Percentiles rank a stretch among this genome's conserved stretches.
Conservation (phyloP, 139 green algal species). For the Coelastrella sp. region DNA sequence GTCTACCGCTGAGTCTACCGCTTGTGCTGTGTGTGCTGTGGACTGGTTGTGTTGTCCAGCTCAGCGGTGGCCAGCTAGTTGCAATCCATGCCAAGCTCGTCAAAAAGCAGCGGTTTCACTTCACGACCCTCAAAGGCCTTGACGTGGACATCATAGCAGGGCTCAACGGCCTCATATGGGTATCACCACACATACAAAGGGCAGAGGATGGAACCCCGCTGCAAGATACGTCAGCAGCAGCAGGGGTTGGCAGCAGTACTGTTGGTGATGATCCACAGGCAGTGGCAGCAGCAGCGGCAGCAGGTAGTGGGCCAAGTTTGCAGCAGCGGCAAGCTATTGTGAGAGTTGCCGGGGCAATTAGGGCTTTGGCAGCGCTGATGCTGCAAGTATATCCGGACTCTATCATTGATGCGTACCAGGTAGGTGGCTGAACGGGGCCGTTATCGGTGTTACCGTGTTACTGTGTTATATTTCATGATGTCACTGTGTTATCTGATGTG, state of each 20-base stretch:
- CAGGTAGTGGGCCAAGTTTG: neutral
- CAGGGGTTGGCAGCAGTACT: neutral
- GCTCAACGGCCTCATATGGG: conserved; percentile 89
- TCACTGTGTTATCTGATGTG: no score
- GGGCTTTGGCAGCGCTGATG: conserved; percentile 72
- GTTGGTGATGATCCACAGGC: neutral
- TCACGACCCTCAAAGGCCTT: conserved; percentile 69
- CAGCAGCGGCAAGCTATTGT: conserved; percentile 67
- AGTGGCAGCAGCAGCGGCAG: conserved; percentile 30
- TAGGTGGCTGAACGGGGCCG: neutral
- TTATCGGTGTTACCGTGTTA: no score
- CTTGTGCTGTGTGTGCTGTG: neutral
- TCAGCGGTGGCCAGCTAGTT: conserved; percentile 79
- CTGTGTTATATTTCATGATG: no score
- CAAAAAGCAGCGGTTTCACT: conserved; percentile 90
- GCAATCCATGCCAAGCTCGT: conserved; percentile 79
- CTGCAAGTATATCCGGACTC: conserved; percentile 71
- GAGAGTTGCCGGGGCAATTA: conserved; percentile 69
- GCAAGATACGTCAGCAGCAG: conserved; percentile 2
- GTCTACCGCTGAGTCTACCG: no score
- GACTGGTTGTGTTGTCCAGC: conserved; percentile 48
- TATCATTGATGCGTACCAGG: conserved; percentile 69
- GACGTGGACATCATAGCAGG: conserved; percentile 87
- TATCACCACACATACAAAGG: conserved; percentile 56
- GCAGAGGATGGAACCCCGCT: conserved; percentile 43